Conservation (phyloP, 306 rosid species). For the Casuarina cunninghamiana region DNA sequence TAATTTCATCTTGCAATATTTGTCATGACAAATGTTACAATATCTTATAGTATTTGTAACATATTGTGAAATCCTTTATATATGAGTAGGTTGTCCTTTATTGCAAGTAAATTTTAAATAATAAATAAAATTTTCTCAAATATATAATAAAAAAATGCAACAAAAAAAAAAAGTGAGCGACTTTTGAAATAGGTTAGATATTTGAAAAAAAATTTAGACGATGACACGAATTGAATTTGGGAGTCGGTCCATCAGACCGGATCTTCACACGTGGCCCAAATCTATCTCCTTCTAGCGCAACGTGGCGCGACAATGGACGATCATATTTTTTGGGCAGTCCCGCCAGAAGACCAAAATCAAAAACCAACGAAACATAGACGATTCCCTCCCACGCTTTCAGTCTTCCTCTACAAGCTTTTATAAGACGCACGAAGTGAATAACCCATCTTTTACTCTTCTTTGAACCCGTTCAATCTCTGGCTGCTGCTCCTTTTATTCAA, state of each 20-base stretch:
- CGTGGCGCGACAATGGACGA: slow-evolving; percentile 24
- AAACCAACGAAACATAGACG: slow-evolving; percentile 5
- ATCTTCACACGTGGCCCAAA: not conserved
- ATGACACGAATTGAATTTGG: not conserved
- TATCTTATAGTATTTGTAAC: too few relatives aligned
- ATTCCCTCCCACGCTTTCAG: slow-evolving; percentile 28
- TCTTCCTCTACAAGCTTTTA: slow-evolving; percentile 40
- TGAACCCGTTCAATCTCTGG: not conserved
- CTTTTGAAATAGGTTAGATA: too few relatives aligned
- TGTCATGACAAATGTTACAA: too few relatives aligned
- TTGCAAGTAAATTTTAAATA: too few relatives aligned
- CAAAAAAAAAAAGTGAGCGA: not conserved
- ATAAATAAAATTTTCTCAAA: too few relatives aligned
- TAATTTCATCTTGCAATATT: too few relatives aligned
- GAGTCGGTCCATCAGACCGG: not conserved
- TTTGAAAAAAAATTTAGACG: too few relatives aligned
- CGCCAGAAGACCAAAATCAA: slow-evolving; percentile 35
- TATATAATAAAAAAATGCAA: too few relatives aligned
- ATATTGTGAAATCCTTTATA: too few relatives aligned
- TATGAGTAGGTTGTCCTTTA: too few relatives aligned
- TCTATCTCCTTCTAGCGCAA: not conserved
- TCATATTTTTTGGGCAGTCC: slow-evolving; percentile 15
- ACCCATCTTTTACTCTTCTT: not conserved
- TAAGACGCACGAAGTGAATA: not conserved
- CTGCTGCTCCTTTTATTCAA: not conserved